Base-by-base conservation (phyloP, 768 basidiomycete genomes). In the Podaxis rugospora region DNA sequence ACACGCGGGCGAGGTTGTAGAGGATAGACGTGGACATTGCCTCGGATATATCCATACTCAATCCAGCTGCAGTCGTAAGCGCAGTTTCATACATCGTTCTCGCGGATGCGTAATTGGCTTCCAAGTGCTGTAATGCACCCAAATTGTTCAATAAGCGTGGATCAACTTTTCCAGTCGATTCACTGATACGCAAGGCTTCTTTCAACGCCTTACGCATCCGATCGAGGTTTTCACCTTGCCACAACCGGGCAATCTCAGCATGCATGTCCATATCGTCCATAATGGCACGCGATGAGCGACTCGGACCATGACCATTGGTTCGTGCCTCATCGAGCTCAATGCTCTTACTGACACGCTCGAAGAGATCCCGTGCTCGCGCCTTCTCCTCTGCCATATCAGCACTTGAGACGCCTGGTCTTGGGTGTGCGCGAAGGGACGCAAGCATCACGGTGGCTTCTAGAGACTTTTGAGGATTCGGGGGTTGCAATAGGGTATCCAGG, bases 1-100 rank as follows among this genome's bases (percentile, higher is more conserved):
- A 95, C 14, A 90, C 88, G 61, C 95, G 80, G 0, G 91, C 97
- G 23, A 98, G 84, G 69, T 99, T 99, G 74, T 93, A 98, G 49
- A 95, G 75, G 25, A 95, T 84, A 0, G 91, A 88, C 0, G 93
- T 93, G 36, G 92, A 86, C 72, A 91, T 81, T 1, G 79, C 84
- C 67, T 95, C 92, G 1, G 80, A 81, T 14, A 74, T 73, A 10
- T 82, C 82, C 1, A 78, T 63, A 7, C 69, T 76, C 23, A 84
- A 73, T 18, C 69, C 68, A 3, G 81, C 72, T 2, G 85, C 84
- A 63, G 76, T 82, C 0, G 82, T 86, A 32, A 96, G 74, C 0
- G 94, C 90, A 53, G 75, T 80, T 70, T 95, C 89, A 66, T 95
- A 95, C 71, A 87, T 76, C 2, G 70, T 67, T 63, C 82, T 74